A percentile compares a stretch with the other conserved stretches of the same genome.
These are phyloP conservation scores for Lentinula detonsa DNA, from an alignment of 768 basidiomycete genomes.

Conservation along the genomic window DNA sequence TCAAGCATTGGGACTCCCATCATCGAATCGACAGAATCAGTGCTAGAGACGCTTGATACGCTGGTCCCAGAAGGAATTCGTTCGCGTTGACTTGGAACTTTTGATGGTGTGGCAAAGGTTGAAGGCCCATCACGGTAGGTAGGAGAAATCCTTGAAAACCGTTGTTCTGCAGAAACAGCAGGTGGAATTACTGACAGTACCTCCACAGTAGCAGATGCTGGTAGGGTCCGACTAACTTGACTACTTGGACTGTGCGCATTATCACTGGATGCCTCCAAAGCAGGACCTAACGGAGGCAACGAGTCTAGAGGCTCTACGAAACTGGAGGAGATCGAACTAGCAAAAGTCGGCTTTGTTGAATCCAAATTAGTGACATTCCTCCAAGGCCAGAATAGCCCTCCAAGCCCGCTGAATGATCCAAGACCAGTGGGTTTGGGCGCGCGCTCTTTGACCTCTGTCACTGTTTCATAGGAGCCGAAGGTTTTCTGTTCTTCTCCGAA, in stretches of 20 bases:
- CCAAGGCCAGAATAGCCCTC: conserved; percentile 2
- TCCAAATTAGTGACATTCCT: neutral
- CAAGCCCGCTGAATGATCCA: neutral
- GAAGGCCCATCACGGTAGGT: neutral
- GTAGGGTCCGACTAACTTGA: neutral
- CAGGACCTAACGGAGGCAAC: neutral
- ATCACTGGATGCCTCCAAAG: neutral
- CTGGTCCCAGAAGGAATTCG: neutral
- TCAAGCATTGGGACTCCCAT: neutral
- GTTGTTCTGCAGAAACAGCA: neutral
- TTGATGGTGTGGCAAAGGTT: neutral
- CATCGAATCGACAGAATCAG: neutral
- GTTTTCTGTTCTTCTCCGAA: neutral
- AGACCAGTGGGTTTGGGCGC: neutral
- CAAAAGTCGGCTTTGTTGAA: neutral
- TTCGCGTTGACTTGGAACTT: neutral
- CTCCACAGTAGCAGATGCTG: conserved; percentile 1
- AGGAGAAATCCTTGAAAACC: neutral
- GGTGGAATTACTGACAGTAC: neutral
- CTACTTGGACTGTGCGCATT: neutral
- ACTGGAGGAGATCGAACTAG: neutral
- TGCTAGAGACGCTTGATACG: neutral
- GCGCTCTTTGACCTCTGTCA: neutral
- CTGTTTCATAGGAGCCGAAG: no score
- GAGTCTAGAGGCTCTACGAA: neutral